Conservation (phyloP, 805 yeast species). For the Candida nitratophila region DNA sequence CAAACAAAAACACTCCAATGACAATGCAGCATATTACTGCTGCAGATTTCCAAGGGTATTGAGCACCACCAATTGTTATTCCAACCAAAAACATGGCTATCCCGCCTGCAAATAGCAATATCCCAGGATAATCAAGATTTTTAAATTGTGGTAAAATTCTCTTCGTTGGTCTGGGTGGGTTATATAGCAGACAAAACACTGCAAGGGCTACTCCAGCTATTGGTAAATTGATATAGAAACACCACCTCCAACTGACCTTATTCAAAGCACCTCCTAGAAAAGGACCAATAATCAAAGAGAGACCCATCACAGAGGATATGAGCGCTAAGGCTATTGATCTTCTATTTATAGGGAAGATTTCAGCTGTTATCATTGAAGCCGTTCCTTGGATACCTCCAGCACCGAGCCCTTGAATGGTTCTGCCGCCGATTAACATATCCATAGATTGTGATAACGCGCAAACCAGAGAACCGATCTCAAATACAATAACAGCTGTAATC, state of each 20-base stretch:
- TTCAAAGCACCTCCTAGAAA: slow-evolving; percentile 62
- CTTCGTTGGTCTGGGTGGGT: slow-evolving; percentile 41
- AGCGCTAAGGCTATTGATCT: slow-evolving; percentile 33
- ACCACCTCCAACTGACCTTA: slow-evolving; percentile 66
- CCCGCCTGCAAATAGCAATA: slow-evolving; percentile 33
- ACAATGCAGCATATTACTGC: slow-evolving; percentile 42
- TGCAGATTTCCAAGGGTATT: slow-evolving; percentile 47
- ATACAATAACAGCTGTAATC: slow-evolving; percentile 41
- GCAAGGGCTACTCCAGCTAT: slow-evolving; percentile 45
- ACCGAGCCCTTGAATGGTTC: slow-evolving; percentile 66
- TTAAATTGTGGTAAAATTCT: slow-evolving; percentile 30
- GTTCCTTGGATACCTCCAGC: slow-evolving; percentile 61
- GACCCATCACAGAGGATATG: slow-evolving; percentile 36
- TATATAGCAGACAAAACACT: slow-evolving; percentile 33
- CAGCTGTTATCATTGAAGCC: slow-evolving; percentile 50
- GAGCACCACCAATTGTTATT: slow-evolving; percentile 48
- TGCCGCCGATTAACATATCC: slow-evolving; percentile 60
- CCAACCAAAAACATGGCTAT: slow-evolving; percentile 43
- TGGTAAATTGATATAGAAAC: slow-evolving; percentile 63
- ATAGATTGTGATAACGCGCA: slow-evolving; percentile 49
- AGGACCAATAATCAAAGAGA: slow-evolving; percentile 55
- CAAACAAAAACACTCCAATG: slow-evolving; percentile 33
- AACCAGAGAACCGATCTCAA: slow-evolving; percentile 57
- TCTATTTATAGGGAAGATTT: slow-evolving; percentile 38
- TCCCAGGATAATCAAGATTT: slow-evolving; percentile 44